Percentiles rank a stretch among this genome's conserved stretches.
These are phyloP conservation scores for Peronospora farinosa DNA, from an alignment of 352 stramenopile genomes.

Conservation along the genomic window DNA sequence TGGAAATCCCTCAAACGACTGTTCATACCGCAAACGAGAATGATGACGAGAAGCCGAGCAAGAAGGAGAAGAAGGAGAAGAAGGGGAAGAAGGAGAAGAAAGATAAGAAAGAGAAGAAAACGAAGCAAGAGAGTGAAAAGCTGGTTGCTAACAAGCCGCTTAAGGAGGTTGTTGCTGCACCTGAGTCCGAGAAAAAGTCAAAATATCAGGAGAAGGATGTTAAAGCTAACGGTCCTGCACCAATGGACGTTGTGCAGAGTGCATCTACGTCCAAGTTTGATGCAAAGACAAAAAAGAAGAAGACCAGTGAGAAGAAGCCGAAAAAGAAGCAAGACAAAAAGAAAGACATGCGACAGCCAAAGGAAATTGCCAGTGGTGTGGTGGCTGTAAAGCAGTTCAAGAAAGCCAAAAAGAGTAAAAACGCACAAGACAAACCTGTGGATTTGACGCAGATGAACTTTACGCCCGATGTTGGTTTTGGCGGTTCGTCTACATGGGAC, in stretches of 20 bases:
- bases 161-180: constrained; percentile 6
- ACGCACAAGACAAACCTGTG: no score
- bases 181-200: constrained; percentile 17
- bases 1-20: not conserved
- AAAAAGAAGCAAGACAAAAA: constrained; percentile 35
- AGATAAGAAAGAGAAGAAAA: constrained; percentile 28
- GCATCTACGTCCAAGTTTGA: constrained; percentile 14
- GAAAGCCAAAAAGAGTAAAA: constrained; percentile 49
- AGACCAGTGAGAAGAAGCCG: constrained; percentile 22
- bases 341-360: constrained; percentile 41
- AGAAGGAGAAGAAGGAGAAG: constrained; percentile 27
- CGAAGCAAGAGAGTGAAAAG: constrained; percentile 19
- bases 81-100: constrained; percentile 23
- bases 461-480: constrained; percentile 55
- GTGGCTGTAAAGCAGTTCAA: constrained; percentile 76
- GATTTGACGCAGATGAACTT: constrained; percentile 62
- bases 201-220: constrained; percentile 22
- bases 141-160: constrained; percentile 1
- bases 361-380: constrained; percentile 68
- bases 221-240: constrained; percentile 2
- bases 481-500: constrained; percentile 69
- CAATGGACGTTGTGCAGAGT: constrained; percentile 24
- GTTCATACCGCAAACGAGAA: not conserved
- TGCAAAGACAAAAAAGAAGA: constrained; percentile 27
- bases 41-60: constrained; percentile 12